Conservation (phyloP, 345 rosid genomes). For the Isatis tinctoria region DNA sequence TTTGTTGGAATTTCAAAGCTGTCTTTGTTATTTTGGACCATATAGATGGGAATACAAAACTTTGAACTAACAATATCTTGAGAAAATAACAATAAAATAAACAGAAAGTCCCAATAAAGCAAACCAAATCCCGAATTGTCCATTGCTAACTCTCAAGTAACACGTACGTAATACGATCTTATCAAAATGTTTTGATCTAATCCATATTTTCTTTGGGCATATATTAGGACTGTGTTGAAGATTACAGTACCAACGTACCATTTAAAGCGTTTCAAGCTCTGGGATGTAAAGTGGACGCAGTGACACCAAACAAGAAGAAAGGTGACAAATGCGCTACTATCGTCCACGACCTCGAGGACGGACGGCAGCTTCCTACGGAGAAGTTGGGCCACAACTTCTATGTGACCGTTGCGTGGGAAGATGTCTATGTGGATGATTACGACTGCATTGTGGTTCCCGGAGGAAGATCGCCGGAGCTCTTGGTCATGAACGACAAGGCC, state of each 20-base stretch:
- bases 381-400: conserved; percentile 45
- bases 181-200: background rate
- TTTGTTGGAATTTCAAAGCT: background rate
- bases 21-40: background rate
- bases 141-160: too few species aligned
- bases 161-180: background rate
- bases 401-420: conserved; percentile 42
- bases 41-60: background rate
- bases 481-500: conserved; percentile 41
- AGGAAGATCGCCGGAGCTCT: conserved; percentile 50
- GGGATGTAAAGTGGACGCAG: conserved; percentile 46
- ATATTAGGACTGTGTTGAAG: conserved; percentile 50
- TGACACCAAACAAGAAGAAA: conserved; percentile 46
- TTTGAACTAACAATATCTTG: too few species aligned
- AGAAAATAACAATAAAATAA: too few species aligned
- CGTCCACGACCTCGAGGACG: conserved; percentile 42
- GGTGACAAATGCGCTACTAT: conserved; percentile 46
- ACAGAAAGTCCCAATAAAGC: too few species aligned
- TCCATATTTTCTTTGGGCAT: background rate
- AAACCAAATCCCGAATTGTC: too few species aligned
- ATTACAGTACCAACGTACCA: conserved; percentile 43
- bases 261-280: conserved; percentile 47
- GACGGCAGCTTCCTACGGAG: conserved; percentile 40
- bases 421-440: conserved; percentile 35
- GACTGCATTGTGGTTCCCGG: conserved; percentile 51